Base-by-base conservation (phyloP, 148 eudicot species). In the Chenopodium quinoa region DNA sequence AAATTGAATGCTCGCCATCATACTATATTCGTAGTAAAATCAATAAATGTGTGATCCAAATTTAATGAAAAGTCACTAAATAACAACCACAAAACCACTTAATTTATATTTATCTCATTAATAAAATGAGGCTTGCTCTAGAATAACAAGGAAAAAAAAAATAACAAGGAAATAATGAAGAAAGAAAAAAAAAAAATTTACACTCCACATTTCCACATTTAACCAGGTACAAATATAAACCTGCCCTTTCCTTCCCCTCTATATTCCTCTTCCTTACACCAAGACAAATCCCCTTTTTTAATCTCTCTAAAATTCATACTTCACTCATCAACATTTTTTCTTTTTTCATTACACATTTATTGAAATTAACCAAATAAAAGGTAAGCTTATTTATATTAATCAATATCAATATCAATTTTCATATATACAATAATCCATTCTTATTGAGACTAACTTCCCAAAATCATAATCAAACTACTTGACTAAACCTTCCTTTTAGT, bases 211-310 rank as follows among this genome's bases (percentile, higher is more conserved):
- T 52, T 11, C 17, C 56, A 52, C 34, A 23, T 23, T 48, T 73
- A 44, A 47, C 60, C 76, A 73, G 48, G 76, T 40, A 40, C 44
- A 40, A 34, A 40, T 40, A 40, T 40, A 40, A 73, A 65, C 37
- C 48, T 44, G n/a, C 22, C 29, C 52, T 16, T 10, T 31, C 58
- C 78, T 64, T 78, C 70, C 58, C 58, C 80, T 80, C 80, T 80
- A 75, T 70, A 80, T 44, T 60, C 77, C 60, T 47, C 70, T 71
- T 80, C 71, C 48, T 76, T 75, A 77, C 84, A 77, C 70, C 78
- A 80, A 48, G 68, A 62, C 87, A 83, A 82, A 69, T 71, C n/a
- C 68, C 22, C 62, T 64, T 80, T 78, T 78, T 82, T 81, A 70
- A 67, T 80, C 50, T 58, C 71, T 29, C 31, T 22, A 0, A n/a